phyloP scores from a whole-genome alignment of 495 filamentous ascomycete genomes.

The Cladorrhinum samala region DNA sequence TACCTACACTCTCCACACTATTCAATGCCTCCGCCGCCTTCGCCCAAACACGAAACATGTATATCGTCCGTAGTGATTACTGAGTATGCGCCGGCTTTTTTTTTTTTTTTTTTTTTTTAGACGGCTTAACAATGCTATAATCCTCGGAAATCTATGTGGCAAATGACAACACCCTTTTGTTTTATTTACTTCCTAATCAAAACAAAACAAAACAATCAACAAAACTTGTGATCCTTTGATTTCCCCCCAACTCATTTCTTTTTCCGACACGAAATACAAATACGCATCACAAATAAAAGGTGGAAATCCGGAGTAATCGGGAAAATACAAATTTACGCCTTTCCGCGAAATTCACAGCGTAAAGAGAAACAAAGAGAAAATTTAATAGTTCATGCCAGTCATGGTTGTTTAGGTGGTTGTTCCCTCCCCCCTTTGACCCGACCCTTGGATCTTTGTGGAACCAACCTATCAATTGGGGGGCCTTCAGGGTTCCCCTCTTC shows the following conservation, averaged over 20 bases:
- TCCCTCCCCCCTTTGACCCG: not conserved
- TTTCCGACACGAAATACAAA: not conserved
- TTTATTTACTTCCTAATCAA: constrained; percentile 15
- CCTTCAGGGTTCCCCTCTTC: constrained; percentile 7
- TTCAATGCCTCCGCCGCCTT: constrained; percentile 9
- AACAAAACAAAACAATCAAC: constrained; percentile 9
- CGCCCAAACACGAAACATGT: constrained; percentile 6
- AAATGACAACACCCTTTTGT: not conserved
- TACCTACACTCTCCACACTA: too few species aligned
- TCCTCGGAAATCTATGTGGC: not conserved
- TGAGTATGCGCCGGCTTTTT: not conserved
- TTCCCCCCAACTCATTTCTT: not conserved
- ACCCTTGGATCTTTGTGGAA: not conserved
- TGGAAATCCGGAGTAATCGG: not conserved
- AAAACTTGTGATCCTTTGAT: not conserved
- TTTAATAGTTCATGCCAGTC: not conserved
- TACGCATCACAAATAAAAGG: too few species aligned
- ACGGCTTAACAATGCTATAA: constrained; percentile 4
- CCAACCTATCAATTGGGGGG: not conserved
- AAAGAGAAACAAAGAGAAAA: not conserved
- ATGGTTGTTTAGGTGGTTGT: not conserved
- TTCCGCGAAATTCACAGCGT: too few species aligned
- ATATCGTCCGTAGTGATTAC: not conserved
- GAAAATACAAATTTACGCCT: not conserved
- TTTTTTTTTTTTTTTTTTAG: too few species aligned